Evolutionary conservation across 2,329 filamentous ascomycete genomes (phyloP).

Genomic region (Chrysoporthe puriensis): DNA sequence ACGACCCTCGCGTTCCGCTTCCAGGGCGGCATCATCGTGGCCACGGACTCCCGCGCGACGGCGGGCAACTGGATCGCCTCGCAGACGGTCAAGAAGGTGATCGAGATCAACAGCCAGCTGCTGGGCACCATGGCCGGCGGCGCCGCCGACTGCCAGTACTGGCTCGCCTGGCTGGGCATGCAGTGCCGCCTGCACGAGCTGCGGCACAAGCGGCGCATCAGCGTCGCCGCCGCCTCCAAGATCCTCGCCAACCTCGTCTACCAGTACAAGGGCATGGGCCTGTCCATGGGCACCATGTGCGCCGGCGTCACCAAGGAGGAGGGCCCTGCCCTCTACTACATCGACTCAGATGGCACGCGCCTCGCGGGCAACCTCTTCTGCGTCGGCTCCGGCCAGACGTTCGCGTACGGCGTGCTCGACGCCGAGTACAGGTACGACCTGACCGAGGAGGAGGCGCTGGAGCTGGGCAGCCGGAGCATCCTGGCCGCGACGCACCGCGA

Average conservation of each 20-base stretch:
- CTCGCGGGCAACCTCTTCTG: conserved; percentile 96
- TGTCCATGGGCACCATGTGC: conserved; percentile 99
- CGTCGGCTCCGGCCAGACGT: conserved; percentile 96
- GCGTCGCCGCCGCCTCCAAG: conserved; percentile 94
- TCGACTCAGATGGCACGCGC: conserved; percentile 94
- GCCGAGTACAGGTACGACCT: conserved; percentile 93
- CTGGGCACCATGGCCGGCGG: conserved; percentile 98
- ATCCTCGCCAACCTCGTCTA: conserved; percentile 98
- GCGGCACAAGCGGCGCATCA: conserved; percentile 98
- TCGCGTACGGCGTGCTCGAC: conserved; percentile 96
- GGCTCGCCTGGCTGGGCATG: conserved; percentile 98
- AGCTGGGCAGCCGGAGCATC: conserved; percentile 89
- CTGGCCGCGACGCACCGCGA: conserved; percentile 95
- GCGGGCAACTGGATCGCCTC: conserved; percentile 99
- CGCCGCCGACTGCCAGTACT: conserved; percentile 99
- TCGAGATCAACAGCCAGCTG: conserved; percentile 94
- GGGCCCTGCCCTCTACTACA: conserved; percentile 97
- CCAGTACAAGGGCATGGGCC: conserved; percentile 97
- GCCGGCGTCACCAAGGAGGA: conserved; percentile 94
- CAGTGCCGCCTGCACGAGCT: conserved; percentile 99
- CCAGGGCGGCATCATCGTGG: conserved; percentile 97
- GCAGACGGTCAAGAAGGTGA: conserved; percentile 99
- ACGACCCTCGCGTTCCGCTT: conserved; percentile 98
- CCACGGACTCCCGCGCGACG: conserved; percentile 95
- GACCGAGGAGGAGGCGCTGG: conserved; percentile 83